Evolutionary conservation across 2,329 filamentous ascomycete species (phyloP).

Genomic region (Ophiostoma piceae): DNA sequence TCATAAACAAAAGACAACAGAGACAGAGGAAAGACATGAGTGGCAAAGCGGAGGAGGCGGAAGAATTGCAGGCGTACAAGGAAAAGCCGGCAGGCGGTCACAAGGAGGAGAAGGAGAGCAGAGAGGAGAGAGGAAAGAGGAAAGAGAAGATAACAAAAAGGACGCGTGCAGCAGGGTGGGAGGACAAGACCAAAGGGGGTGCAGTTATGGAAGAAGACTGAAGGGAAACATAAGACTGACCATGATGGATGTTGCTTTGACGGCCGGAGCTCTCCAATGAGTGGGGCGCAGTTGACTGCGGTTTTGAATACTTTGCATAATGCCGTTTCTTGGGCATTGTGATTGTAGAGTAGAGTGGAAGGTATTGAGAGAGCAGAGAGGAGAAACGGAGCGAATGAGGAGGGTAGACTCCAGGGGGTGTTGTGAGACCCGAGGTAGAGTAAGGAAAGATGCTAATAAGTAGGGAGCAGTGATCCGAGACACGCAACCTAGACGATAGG

Average conservation of each 20-base stretch:
- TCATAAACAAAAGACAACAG: background rate
- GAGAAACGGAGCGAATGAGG: background rate
- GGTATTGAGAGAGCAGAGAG: background rate
- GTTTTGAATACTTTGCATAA: conserved; percentile 52
- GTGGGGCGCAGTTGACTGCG: conserved; percentile 50
- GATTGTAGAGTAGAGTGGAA: background rate
- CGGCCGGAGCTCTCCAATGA: conserved; percentile 40
- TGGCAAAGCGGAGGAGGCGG: conserved; percentile 11
- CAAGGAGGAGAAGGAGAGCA: conserved; percentile 4
- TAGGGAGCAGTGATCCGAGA: conserved; percentile 20
- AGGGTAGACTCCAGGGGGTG: conserved; percentile 9
- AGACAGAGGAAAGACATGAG: background rate
- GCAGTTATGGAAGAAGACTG: background rate
- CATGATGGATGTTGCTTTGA: conserved; percentile 26
- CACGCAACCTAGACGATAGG: conserved; percentile 15
- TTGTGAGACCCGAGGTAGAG: conserved; percentile 20
- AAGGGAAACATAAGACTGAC: conserved; percentile 18
- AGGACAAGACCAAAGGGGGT: conserved; percentile 19
- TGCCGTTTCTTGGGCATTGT: conserved; percentile 62
- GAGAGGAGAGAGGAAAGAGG: conserved; percentile 3
- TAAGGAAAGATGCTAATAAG: background rate
- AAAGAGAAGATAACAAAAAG: conserved; percentile 4
- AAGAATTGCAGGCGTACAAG: conserved; percentile 10
- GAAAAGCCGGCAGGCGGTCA: conserved; percentile 16
- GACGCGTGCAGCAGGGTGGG: conserved; percentile 14